Evolutionary conservation across 441 rosid species (phyloP).

Genomic region (Codiaeum variegatum): DNA sequence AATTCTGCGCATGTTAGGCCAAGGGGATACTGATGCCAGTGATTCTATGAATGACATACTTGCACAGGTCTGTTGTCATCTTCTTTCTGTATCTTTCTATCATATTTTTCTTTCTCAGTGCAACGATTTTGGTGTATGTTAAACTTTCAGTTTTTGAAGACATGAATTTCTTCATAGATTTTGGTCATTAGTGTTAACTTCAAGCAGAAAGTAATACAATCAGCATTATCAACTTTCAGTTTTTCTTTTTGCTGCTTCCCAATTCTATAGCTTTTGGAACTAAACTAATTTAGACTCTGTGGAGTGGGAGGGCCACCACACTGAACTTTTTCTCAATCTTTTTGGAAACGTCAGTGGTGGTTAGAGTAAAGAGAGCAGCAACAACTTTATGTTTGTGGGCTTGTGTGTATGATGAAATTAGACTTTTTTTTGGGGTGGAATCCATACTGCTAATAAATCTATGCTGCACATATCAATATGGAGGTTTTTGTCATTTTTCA

Average conservation of each 20-base stretch:
- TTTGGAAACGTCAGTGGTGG: background rate
- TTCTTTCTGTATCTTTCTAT: constrained; percentile 13
- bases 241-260: background rate
- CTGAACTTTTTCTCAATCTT: background rate
- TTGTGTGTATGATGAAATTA: background rate
- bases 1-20: constrained; percentile 84
- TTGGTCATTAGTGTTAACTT: background rate
- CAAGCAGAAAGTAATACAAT: background rate
- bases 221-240: background rate
- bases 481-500: background rate
- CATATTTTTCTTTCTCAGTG: background rate
- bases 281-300: background rate
- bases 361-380: background rate
- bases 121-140: background rate
- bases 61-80: constrained; percentile 71
- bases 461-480: background rate
- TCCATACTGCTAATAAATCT: background rate
- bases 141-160: background rate
- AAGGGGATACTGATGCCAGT: constrained; percentile 94
- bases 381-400: constrained; percentile 1
- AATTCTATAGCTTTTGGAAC: background rate
- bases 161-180: background rate
- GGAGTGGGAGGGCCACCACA: background rate
- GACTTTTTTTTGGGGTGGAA: background rate
- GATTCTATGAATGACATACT: constrained; percentile 97